Evolutionary conservation across 192 early-diverging fungal species (phyloP).

Genomic region (Backusella macrospora): DNA sequence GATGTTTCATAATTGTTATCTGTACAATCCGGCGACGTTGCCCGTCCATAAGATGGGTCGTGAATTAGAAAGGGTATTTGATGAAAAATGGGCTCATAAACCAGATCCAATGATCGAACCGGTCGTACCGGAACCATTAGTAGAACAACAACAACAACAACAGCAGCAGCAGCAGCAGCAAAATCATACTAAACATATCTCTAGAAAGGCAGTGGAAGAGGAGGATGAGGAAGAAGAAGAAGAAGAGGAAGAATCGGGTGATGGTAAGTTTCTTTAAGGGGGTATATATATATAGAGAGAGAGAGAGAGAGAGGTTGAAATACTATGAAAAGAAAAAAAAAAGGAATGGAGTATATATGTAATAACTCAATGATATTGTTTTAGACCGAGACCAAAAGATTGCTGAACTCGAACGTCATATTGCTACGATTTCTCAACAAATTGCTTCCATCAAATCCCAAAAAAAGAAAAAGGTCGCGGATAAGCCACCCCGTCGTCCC

Average conservation of each 20-base stretch:
- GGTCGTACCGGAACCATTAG: not conserved
- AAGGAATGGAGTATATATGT: no score
- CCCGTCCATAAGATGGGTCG: slow-evolving; percentile 71
- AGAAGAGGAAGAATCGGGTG: slow-evolving; percentile 23
- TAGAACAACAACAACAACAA: not conserved
- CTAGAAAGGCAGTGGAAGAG: slow-evolving; percentile 5
- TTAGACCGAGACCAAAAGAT: slow-evolving; percentile 11
- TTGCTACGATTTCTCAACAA: slow-evolving; percentile 23
- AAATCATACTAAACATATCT: slow-evolving; percentile 21
- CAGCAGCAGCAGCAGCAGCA: not conserved
- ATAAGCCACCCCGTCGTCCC: slow-evolving; percentile 16
- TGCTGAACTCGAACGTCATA: slow-evolving; percentile 28
- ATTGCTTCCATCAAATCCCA: slow-evolving; percentile 21
- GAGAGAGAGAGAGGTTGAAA: not conserved
- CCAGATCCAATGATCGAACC: slow-evolving; percentile 22
- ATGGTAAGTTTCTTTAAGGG: not conserved
- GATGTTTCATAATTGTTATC: slow-evolving; percentile 83
- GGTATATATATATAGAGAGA: not conserved
- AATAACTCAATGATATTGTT: no score
- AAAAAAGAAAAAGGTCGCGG: slow-evolving; percentile 20
- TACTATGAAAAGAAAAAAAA: no score
- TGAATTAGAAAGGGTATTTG: slow-evolving; percentile 73
- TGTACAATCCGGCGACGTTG: slow-evolving; percentile 70
- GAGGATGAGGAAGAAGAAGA: slow-evolving; percentile 22
- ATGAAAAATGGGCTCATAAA: slow-evolving; percentile 63